phyloP scores from a whole-genome alignment of 1,284 basidiomycete genomes.

The Meira nashicola region DNA sequence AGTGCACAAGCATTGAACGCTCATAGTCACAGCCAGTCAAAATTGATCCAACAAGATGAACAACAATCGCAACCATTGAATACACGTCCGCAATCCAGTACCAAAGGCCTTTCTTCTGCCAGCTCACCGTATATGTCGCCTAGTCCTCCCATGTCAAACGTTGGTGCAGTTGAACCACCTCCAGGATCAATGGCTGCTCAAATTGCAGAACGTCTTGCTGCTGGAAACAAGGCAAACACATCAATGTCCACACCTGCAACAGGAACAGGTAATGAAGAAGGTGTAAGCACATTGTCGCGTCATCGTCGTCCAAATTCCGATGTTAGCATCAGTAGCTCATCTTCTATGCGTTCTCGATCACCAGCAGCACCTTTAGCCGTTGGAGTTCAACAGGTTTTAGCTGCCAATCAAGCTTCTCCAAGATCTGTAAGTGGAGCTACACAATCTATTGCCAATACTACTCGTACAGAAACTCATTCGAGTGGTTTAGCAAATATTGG shows the following conservation, averaged over 20 bases:
- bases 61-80: neutral
- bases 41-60: too few relatives aligned
- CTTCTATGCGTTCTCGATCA: slow-evolving; percentile 31
- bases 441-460: neutral
- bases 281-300: slow-evolving; percentile 6
- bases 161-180: slow-evolving; percentile 30
- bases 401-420: slow-evolving; percentile 9
- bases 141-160: slow-evolving; percentile 28
- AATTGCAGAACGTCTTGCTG: slow-evolving; percentile 36
- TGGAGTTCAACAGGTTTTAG: slow-evolving; percentile 18
- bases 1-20: slow-evolving; percentile 33
- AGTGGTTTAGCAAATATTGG: neutral
- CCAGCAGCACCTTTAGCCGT: slow-evolving; percentile 13
- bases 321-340: slow-evolving; percentile 14
- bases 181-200: slow-evolving; percentile 42
- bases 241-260: neutral
- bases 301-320: slow-evolving; percentile 31
- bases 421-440: neutral
- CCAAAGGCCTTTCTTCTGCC: neutral
- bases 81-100: neutral
- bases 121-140: slow-evolving; percentile 16
- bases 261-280: neutral
- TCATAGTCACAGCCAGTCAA: slow-evolving; percentile 19
- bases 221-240: neutral
- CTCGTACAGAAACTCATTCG: slow-evolving; percentile 2